Base-by-base conservation (phyloP, 192 early-diverging fungal species). In the Coemansia furcata region DNA sequence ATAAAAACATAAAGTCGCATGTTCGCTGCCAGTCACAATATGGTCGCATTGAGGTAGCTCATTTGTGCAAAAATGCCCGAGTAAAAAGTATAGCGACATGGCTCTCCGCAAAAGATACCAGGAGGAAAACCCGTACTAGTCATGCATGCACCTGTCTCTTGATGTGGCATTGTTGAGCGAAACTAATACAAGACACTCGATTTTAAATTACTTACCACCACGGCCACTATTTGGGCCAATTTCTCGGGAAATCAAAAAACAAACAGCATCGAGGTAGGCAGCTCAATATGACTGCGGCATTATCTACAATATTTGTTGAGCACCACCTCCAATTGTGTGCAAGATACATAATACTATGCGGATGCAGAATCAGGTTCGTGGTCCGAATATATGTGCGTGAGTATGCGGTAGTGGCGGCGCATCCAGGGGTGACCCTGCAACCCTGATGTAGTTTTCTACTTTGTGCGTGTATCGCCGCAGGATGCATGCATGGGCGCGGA, bases 351-450 rank as follows among this genome's bases (percentile, higher is more conserved):
- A 52, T 52, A 12, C 26, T 30, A 29, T 30, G 50, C 50, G 30
- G 50, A 26, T 52, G 50, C 50, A 52, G 50, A 52, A 52, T 26
- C 50, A 52, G 50, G 50, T 52, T 52, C 14, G 23, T 52, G 50
- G 44, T 52, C 50, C 50, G 50, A 52, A 52, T 29, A 52, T 52
- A 52, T 30, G 50, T 30, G 50, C 50, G 50, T n/a, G 14, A 52
- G 50, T 50, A 50, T 10, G 47, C 8, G 29, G 50, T 30, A 30
- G 50, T 30, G 21, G 50, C 26, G 29, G 50, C 50, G 50, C 50
- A 26, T 30, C 15, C 50, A 29, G 30, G 29, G 46, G 50, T 5
- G 10, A 26, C 50, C 23, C 26, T 52, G 30, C 50, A 52, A n/a
- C 50, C 23, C 29, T 52, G 50, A 52, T 26, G 50, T 52, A 46